Base-by-base conservation (phyloP, 1,284 basidiomycete species). In the Trametes hirsuta region DNA sequence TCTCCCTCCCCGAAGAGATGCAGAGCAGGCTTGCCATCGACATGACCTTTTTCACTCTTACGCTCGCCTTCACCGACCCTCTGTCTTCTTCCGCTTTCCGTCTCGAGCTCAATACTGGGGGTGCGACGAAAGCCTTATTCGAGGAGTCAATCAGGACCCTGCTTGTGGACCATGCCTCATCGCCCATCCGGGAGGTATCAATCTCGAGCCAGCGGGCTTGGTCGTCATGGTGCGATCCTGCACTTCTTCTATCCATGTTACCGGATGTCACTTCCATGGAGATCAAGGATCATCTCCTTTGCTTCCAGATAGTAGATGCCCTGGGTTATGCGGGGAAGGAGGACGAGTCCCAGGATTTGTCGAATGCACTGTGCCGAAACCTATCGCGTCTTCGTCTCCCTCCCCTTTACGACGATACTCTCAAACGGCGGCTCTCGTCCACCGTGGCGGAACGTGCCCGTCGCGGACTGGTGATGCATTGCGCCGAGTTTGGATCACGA, bases 141-240 rank as follows among this genome's bases (percentile, higher is more conserved):
- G 53, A 58, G 21, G 41, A 56, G 6, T 45, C 52, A 3, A 42
- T 62, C 46, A 35, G 44, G 10, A 41, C 49, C 6, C 60, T 35
- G 35, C 50, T 14, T 11, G 37, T 3, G 53, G 35, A 15, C 35
- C 40, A 14, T 12, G 30, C 36, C 6, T 12, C 39, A 0, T 45
- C 18, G 18, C 18, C 53, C 8, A 36, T 60, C 15, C 55, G 46
- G 21, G 25, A 48, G 9, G 37, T 62, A 18, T 34, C 44, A 11
- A 37, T 65, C 1, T 47, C 53, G 11, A 60, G 64, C 37, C 61
- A 65, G 25, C 60, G 64, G 1, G 42, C 47, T 8, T 65, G 64
- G 64, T 37, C 61, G 18, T 22, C 58, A 24, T 65, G 64, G 64
- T 65, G 64, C 50, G 64, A 62, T 6, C 55, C 64, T 14, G 25